Conservation (phyloP, 179 eudicot species). For the Beta corolliflora region DNA sequence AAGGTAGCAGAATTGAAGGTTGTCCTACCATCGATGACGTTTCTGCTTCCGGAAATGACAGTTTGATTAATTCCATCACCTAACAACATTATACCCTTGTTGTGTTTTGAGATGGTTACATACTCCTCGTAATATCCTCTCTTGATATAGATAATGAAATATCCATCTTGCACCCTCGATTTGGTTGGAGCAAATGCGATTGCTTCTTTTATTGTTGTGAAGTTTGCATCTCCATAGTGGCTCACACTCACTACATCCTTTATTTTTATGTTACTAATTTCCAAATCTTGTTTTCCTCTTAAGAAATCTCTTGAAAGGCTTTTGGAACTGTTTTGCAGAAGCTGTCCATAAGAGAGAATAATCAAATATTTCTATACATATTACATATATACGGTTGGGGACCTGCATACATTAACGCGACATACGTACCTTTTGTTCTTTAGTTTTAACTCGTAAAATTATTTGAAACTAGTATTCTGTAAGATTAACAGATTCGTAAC, state of each 20-base stretch:
- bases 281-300: background rate
- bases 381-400: no score
- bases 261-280: background rate
- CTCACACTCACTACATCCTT: constrained; percentile 9
- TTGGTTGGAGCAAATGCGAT: constrained; percentile 4
- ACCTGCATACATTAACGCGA: no score
- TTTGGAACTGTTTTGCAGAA: background rate
- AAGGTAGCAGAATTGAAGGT: constrained; percentile 72
- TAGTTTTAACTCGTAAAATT: no score
- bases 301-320: background rate
- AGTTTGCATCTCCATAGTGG: constrained; percentile 6
- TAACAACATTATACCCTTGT: constrained; percentile 60
- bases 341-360: background rate
- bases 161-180: constrained; percentile 11
- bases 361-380: no score
- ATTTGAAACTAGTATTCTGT: no score
- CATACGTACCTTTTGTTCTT: no score
- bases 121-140: constrained; percentile 19
- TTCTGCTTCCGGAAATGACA: constrained; percentile 51
- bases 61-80: constrained; percentile 79
- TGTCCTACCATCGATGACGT: constrained; percentile 50
- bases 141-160: constrained; percentile 15
- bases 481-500: no score
- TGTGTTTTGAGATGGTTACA: constrained; percentile 10
- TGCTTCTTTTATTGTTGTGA: constrained; percentile 17